These are phyloP conservation scores for Kluyveromyces starmeri DNA, from an alignment of 805 yeast species.

Conservation along the genomic window DNA sequence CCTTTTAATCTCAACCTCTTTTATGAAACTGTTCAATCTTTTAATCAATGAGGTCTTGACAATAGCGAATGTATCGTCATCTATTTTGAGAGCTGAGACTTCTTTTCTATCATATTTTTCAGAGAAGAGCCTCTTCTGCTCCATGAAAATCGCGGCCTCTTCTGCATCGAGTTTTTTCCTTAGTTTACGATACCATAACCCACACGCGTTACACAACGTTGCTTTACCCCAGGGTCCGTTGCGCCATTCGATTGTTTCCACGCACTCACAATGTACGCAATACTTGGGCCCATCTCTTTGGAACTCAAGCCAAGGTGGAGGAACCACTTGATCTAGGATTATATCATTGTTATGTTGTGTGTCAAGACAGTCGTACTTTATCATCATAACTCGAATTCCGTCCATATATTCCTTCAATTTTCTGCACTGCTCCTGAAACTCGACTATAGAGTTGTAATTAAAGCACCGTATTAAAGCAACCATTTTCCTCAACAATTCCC, in stretches of 20 bases:
- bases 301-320: slow-evolving; percentile 3
- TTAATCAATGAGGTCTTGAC: not conserved
- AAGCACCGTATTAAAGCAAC: not conserved
- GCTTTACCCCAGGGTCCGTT: slow-evolving; percentile 72
- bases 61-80: not conserved
- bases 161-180: slow-evolving; percentile 31
- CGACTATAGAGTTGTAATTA: slow-evolving; percentile 1
- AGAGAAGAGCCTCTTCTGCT: not conserved
- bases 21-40: not conserved
- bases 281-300: slow-evolving; percentile 2
- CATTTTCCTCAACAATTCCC: not conserved
- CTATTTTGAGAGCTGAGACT: not conserved
- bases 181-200: slow-evolving; percentile 62
- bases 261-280: slow-evolving; percentile 15
- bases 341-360: not conserved
- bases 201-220: slow-evolving; percentile 78
- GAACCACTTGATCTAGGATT: not conserved
- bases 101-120: slow-evolving; percentile 1
- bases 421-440: not conserved
- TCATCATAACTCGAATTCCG: slow-evolving; percentile 1
- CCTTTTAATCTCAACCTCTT: not conserved
- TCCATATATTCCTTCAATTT: not conserved
- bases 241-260: slow-evolving; percentile 68
- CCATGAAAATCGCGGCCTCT: slow-evolving; percentile 13
- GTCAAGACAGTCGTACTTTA: not conserved